Conservation (phyloP, 163 green algal species). For the Chlamydomonas reinhardtii region DNA sequence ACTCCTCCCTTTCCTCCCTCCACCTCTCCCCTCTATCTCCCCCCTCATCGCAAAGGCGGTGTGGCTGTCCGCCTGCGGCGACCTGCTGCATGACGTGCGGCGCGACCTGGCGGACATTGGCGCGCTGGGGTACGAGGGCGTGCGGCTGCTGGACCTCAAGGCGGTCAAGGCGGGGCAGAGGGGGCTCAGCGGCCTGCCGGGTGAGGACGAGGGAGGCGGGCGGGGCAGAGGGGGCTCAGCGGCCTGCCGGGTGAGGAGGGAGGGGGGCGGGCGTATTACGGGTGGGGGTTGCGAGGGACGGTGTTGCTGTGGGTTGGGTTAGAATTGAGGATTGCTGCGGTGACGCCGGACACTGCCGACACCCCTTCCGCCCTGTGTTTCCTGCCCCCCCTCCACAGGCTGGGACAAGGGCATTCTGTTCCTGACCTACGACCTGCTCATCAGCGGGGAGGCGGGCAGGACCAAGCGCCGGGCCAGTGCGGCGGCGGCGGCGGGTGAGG, state of each 20-base stretch:
- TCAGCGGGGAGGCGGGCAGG: constrained; percentile 23
- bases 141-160: constrained; percentile 53
- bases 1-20: background rate
- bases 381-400: background rate
- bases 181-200: constrained; percentile 25
- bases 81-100: constrained; percentile 62
- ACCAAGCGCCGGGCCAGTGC: background rate
- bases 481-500: background rate
- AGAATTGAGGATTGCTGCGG: too few relatives aligned
- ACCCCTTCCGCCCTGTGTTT: too few relatives aligned
- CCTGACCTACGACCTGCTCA: constrained; percentile 72
- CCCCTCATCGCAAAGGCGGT: constrained; percentile 65
- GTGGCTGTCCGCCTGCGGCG: constrained; percentile 64
- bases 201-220: background rate
- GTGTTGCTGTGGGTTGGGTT: too few relatives aligned
- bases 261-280: background rate
- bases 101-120: constrained; percentile 67
- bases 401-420: constrained; percentile 70
- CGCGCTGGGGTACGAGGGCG: constrained; percentile 53
- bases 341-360: too few relatives aligned
- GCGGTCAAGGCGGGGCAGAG: constrained; percentile 17
- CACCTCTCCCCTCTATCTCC: background rate
- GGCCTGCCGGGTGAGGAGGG: constrained; percentile 16
- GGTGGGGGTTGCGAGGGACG: too few relatives aligned
- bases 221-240: constrained; percentile 5